Evolutionary conservation across 2,329 filamentous ascomycete species (phyloP), one percentile per base, ranked within the genome.

Genomic region (Fusarium proliferatum): DNA sequence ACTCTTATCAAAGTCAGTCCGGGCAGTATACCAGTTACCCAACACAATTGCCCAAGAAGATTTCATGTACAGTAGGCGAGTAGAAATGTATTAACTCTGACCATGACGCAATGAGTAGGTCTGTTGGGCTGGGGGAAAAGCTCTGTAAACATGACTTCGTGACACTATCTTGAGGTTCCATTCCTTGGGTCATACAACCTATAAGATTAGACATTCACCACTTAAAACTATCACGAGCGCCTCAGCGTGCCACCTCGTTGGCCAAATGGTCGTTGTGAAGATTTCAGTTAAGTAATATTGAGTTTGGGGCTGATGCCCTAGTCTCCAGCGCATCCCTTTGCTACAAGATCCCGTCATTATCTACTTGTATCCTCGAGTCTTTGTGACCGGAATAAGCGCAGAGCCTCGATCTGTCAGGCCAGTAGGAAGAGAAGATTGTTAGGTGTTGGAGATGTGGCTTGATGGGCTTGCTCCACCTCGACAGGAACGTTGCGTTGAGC

Each of bases 151-250:
- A 45, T 6, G 8, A 13, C 23, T 19, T 19, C 23, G 26, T 9
- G 5, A 19, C 6, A 26, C 16, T 9, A 3, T 26, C 42, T 26
- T 45, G 6, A 23, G 23, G 3, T 9, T 19, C 3, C 3, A 19
- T 26, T 26, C 1, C n/a, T 26, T 17, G 16, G 0, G 6, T 16
- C 3, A 10, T 23, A 4, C 16, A 17, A 9, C 4, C 10, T 13
- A 46, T 46, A 17, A 21, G 12, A 15, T 15, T 2, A 21, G 6
- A 15, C 6, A 3, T 15, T 28, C 9, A 9, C 17, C 7, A 6
- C 11, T 9, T 1, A 4, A 9, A 8, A 15, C 11, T 4, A 6
- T 15, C 43, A 19, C 8, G 16, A 21, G 23, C 11, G 11, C 7
- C 43, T 28, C 17, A 13, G 11, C 2, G 7, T 5, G 11, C 9